Base-by-base conservation (phyloP, 164 flowering plant species). In the Brasenia schreberi region DNA sequence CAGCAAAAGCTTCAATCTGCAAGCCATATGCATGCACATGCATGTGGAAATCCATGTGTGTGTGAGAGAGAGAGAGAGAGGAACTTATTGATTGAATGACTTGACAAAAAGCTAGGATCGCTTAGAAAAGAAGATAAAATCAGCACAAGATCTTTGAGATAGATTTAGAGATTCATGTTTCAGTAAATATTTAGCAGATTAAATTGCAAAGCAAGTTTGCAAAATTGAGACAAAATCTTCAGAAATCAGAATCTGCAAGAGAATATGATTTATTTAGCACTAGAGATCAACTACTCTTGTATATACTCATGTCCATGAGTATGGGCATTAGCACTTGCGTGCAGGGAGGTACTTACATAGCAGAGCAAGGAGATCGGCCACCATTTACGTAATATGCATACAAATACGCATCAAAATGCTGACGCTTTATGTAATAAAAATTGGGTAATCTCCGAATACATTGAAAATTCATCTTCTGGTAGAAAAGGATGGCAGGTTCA, bases 281-380 rank as follows among this genome's bases (percentile, higher is more conserved):
- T 33, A 33, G 39, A 33, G 39, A 33, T 33, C 39, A 33, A 6
- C 56, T 9, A 49, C 12, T 14, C 2, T 6, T 2, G 16, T 9
- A 49, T 49, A 49, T 49, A 9, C 56, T 9, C 3, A 6, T 14
- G 16, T 14, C 16, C 16, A 9, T 12, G 14, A 49, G 53, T 49
- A 7, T 49, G 12, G 16, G 16, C 56, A 49, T 9, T 49, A 49
- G 10, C 56, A 9, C 10, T 49, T 9, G 10, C 3, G 4, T 49
- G 16, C 14, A 6, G 16, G 56, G 4, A 49, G 56, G 10, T 19
- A 82, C 97, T 87, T 88, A 94, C 99, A 89, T 66, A 39, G 85
- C 90, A 23, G 99, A 94, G 82, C 93, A 89, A 27, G 96, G 88
- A 80, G 97, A 91, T 62, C 82, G 87, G 16, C 90, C 87, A n/a